Percentiles rank a stretch among this genome's conserved stretches.
phyloP scores from a whole-genome alignment of 352 stramenopile species.

The Aphanomyces invadans region DNA sequence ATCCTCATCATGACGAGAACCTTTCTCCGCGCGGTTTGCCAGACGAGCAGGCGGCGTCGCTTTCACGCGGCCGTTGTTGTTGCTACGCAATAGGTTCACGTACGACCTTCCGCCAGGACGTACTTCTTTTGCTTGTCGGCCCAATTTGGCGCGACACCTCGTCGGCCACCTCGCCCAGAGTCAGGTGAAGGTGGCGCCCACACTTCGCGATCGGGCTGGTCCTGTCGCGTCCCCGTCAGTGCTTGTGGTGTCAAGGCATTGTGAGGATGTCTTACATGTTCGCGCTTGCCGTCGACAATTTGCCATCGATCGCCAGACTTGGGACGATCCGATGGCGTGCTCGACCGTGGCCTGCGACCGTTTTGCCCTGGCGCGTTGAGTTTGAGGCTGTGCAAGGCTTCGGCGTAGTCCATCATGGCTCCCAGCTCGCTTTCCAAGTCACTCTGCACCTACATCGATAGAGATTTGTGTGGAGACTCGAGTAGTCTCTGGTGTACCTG shows the following conservation, averaged over 20 bases:
- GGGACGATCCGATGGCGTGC: conserved; percentile 26
- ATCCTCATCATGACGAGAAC: too few relatives aligned
- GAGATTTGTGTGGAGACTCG: not conserved
- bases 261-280: not conserved
- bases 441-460: conserved; percentile 53
- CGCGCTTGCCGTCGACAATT: conserved; percentile 35
- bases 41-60: conserved; percentile 15
- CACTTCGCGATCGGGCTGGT: conserved; percentile 48
- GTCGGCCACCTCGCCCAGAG: conserved; percentile 27
- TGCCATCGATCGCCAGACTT: conserved; percentile 41
- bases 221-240: not conserved
- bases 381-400: conserved; percentile 64
- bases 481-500: conserved; percentile 32
- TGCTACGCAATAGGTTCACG: too few relatives aligned
- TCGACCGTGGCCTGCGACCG: conserved; percentile 16
- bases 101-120: too few relatives aligned
- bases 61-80: conserved; percentile 5
- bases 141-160: conserved; percentile 17
- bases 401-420: conserved; percentile 67
- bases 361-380: conserved; percentile 29
- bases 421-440: conserved; percentile 75
- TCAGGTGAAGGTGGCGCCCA: conserved; percentile 57
- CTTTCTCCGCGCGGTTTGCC: conserved; percentile 17
- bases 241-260: not conserved
- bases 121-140: conserved; percentile 22